These are phyloP conservation scores for Ganoderma leucocontextum DNA, from an alignment of 1,284 basidiomycete genomes.

Conservation along the genomic window DNA sequence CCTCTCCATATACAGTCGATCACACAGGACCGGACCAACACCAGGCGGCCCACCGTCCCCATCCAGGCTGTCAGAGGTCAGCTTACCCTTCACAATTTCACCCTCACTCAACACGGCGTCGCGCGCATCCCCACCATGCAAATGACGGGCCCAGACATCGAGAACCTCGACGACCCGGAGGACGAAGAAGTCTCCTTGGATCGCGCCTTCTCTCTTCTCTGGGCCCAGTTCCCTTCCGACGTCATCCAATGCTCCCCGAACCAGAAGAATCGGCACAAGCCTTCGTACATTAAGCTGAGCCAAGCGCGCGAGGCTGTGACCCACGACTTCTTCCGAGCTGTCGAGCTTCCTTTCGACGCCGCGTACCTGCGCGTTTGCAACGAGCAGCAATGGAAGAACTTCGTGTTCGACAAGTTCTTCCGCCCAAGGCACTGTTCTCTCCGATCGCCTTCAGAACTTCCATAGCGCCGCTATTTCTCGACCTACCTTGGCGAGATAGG, in stretches of 20 bases:
- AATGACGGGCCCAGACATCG: background rate
- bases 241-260: background rate
- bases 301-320: background rate
- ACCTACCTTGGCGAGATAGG: background rate
- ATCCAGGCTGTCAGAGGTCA: background rate
- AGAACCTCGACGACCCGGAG: background rate
- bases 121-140: background rate
- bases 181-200: background rate
- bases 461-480: background rate
- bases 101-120: background rate
- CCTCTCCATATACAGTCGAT: background rate
- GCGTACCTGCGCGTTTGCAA: background rate
- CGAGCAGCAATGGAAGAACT: background rate
- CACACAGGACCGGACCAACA: background rate
- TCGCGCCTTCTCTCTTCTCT: background rate
- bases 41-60: background rate
- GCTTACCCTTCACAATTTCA: background rate
- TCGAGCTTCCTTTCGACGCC: background rate
- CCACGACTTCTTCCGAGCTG: background rate
- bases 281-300: background rate
- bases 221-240: background rate
- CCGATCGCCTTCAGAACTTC: background rate
- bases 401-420: constrained; percentile 4
- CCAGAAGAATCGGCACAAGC: background rate
- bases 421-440: background rate